Evolutionary conservation across 2,329 filamentous ascomycete genomes (phyloP), one percentile per base, ranked within the genome.

Genomic region (Colletotrichum caudatum): DNA sequence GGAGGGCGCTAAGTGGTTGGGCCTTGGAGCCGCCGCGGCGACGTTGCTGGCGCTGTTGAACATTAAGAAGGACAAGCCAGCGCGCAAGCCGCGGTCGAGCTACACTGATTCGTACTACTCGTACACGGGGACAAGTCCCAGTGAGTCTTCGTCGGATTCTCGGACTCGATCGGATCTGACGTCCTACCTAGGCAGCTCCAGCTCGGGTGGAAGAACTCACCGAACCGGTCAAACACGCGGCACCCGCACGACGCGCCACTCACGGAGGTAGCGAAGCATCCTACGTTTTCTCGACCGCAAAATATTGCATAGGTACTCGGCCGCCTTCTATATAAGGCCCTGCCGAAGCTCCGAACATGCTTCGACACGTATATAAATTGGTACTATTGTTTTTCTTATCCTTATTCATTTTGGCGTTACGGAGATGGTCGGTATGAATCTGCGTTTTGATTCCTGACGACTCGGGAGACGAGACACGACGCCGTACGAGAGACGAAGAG

Each of bases 41-140:
- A 86, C 87, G 5, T 75, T 90, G 71, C 81, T 86, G 70, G 82
- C 86, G 54, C 79, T 90, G 68, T 83, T 90, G 74, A 89, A 89
- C 71, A 77, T 90, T 57, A 80, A 77, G 73, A 84, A 84, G 72
- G 84, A 87, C 77, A 86, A 86, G 80, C 82, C 83, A 66, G 78
- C 78, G 69, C 80, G 77, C 73, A 83, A 83, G 76, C 76, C 81
- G 50, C 85, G 76, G 75, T 81, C 73, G 81, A 69, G 82, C 77
- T 87, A 87, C 80, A 86, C 82, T 78, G 86, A 87, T 78, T 89
- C 83, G 64, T 86, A 85, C 73, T 86, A 86, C 77, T 87, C 84
- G 63, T 89, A 88, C 78, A 85, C 84, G 29, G 84, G 82, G 73
- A 84, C 80, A 74, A 85, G 80, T 76, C 84, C 84, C 74, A 88